These are phyloP conservation scores for Anethum foeniculum DNA, from an alignment of 140 eudicot species.

Conservation along the genomic window DNA sequence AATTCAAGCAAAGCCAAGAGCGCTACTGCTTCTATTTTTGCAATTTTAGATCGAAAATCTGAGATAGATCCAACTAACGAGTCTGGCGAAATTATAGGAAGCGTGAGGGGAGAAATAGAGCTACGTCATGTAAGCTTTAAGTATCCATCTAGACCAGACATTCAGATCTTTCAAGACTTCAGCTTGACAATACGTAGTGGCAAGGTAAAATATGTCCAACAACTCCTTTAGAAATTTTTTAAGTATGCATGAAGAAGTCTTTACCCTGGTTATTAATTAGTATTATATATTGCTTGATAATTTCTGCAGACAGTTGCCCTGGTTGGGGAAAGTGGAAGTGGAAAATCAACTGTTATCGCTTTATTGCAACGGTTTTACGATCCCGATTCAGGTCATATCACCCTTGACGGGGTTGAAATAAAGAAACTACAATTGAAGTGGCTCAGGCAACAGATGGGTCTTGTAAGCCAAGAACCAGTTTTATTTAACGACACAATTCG, in stretches of 20 bases:
- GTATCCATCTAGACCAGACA: constrained; percentile 79
- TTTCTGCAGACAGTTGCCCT: constrained; percentile 61
- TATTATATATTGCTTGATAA: too few relatives aligned
- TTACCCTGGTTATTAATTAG: too few relatives aligned
- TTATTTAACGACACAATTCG: constrained; percentile 82
- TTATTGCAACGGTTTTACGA: constrained; percentile 72
- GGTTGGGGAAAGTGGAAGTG: constrained; percentile 95
- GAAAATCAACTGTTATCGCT: constrained; percentile 79
- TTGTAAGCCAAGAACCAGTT: constrained; percentile 84
- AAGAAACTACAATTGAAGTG: constrained; percentile 63
- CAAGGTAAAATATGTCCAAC: constrained; percentile 28
- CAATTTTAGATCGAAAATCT: constrained; percentile 64
- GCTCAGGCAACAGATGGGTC: constrained; percentile 83
- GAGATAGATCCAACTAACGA: constrained; percentile 81
- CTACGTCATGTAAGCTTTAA: constrained; percentile 61
- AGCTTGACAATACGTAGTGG: constrained; percentile 71
- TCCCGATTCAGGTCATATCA: constrained; percentile 60
- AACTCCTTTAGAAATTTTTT: neutral
- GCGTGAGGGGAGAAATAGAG: constrained; percentile 73
- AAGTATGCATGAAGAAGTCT: neutral
- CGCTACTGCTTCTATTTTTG: constrained; percentile 67
- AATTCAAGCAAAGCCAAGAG: constrained; percentile 72
- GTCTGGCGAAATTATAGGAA: constrained; percentile 50
- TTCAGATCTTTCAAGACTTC: constrained; percentile 68
- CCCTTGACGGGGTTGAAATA: constrained; percentile 56